Percentiles rank a stretch among this genome's conserved stretches.
phyloP scores from a whole-genome alignment of 306 rosid genomes.

The Styphnolobium japonicum region DNA sequence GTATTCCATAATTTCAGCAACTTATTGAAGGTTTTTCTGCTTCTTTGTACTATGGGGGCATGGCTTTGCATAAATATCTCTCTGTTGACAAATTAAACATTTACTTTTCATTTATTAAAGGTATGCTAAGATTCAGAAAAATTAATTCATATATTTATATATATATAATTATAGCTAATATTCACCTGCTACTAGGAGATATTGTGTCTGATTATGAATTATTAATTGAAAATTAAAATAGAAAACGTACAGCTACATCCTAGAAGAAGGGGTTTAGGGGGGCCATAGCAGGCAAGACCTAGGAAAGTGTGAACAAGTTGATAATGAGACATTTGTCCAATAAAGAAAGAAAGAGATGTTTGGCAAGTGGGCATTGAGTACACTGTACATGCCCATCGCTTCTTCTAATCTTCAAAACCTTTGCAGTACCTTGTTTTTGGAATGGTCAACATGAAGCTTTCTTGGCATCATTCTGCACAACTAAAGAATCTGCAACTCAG shows the following conservation, averaged over 20 bases:
- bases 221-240: not conserved
- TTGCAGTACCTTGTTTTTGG: not conserved
- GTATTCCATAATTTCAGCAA: conserved; percentile 4
- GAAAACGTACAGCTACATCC: too few relatives aligned
- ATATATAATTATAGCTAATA: too few relatives aligned
- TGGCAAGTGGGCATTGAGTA: conserved; percentile 31
- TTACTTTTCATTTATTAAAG: not conserved
- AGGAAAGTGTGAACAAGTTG: conserved; percentile 38
- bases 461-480: not conserved
- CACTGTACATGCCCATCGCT: conserved; percentile 20
- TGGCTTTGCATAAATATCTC: not conserved
- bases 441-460: conserved; percentile 17
- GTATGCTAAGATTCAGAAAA: not conserved
- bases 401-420: not conserved
- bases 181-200: not conserved
- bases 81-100: not conserved
- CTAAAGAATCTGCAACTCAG: not conserved
- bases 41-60: not conserved
- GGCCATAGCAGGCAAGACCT: conserved; percentile 15
- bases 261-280: too few relatives aligned
- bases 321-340: conserved; percentile 43
- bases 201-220: not conserved
- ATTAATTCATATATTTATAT: not conserved
- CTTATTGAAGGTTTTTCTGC: not conserved
- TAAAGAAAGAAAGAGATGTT: conserved; percentile 18